phyloP scores from a whole-genome alignment of 2,329 filamentous ascomycete genomes.

The Pseudogymnoascus sp. region DNA sequence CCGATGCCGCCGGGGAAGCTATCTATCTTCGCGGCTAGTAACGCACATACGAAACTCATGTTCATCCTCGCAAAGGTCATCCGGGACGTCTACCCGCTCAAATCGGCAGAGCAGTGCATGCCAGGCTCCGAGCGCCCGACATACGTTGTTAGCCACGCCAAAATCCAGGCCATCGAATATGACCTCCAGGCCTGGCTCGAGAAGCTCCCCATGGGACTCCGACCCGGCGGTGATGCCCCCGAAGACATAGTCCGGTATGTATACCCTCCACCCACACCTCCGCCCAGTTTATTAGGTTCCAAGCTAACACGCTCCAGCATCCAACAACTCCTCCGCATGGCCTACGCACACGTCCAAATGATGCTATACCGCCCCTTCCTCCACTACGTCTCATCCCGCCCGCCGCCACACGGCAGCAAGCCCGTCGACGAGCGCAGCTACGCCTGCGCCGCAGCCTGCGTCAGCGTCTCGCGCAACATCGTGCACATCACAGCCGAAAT shows the following conservation, averaged over 20 bases:
- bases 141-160: slow-evolving; percentile 54
- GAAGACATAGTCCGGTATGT: slow-evolving; percentile 67
- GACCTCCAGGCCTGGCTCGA: slow-evolving; percentile 58
- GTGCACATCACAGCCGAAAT: slow-evolving; percentile 74
- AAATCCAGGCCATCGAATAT: slow-evolving; percentile 55
- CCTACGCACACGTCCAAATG: slow-evolving; percentile 77
- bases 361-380: slow-evolving; percentile 76
- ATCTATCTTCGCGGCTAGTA: slow-evolving; percentile 56
- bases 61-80: slow-evolving; percentile 56
- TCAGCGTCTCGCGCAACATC: slow-evolving; percentile 58
- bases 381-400: slow-evolving; percentile 63
- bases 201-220: slow-evolving; percentile 63
- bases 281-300: slow-evolving; percentile 14
- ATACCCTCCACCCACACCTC: slow-evolving; percentile 9
- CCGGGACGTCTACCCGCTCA: slow-evolving; percentile 57
- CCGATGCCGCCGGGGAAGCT: slow-evolving; percentile 45
- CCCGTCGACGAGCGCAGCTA: slow-evolving; percentile 69
- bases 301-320: slow-evolving; percentile 37
- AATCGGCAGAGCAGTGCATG: slow-evolving; percentile 42
- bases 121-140: slow-evolving; percentile 35
- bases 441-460: slow-evolving; percentile 57
- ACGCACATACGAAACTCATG: slow-evolving; percentile 57
- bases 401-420: slow-evolving; percentile 30
- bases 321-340: slow-evolving; percentile 69
- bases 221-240: slow-evolving; percentile 68